phyloP scores from a whole-genome alignment of 2,329 filamentous ascomycete species.

The Peltaster fructicola region DNA sequence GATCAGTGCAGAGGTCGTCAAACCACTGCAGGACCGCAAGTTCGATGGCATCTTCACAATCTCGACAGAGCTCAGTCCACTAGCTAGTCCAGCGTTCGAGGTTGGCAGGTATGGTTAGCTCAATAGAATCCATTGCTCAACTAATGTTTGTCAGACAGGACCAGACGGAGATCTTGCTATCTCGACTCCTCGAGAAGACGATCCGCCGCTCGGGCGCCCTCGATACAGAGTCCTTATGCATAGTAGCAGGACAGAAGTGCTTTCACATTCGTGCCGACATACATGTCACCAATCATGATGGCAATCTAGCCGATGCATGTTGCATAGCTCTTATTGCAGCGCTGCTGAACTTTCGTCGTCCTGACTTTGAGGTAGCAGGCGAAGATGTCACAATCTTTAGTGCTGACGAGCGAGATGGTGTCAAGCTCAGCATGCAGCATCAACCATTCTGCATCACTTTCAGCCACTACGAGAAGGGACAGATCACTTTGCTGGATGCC shows the following conservation, averaged over 20 bases:
- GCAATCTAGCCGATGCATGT: conserved; percentile 69
- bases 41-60: conserved; percentile 95
- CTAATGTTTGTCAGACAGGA: conserved; percentile 35
- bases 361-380: conserved; percentile 73
- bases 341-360: conserved; percentile 77
- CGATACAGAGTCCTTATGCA: conserved; percentile 89
- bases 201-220: conserved; percentile 81
- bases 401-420: conserved; percentile 69
- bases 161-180: conserved; percentile 58
- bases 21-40: conserved; percentile 71
- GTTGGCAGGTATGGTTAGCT: conserved; percentile 43
- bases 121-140: conserved; percentile 36
- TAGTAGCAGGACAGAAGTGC: conserved; percentile 76
- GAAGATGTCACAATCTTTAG: conserved; percentile 74
- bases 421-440: conserved; percentile 79
- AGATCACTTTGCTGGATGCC: conserved; percentile 54
- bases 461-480: conserved; percentile 58
- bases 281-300: conserved; percentile 80
- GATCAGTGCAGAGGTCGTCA: conserved; percentile 73
- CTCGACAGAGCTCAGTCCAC: conserved; percentile 74
- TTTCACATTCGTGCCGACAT: conserved; percentile 85
- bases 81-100: conserved; percentile 83
- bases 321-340: conserved; percentile 79
- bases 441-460: conserved; percentile 84
- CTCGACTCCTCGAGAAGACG: conserved; percentile 81